Base-by-base conservation (phyloP, 139 green algal genomes). In the Chlorella sp. region DNA sequence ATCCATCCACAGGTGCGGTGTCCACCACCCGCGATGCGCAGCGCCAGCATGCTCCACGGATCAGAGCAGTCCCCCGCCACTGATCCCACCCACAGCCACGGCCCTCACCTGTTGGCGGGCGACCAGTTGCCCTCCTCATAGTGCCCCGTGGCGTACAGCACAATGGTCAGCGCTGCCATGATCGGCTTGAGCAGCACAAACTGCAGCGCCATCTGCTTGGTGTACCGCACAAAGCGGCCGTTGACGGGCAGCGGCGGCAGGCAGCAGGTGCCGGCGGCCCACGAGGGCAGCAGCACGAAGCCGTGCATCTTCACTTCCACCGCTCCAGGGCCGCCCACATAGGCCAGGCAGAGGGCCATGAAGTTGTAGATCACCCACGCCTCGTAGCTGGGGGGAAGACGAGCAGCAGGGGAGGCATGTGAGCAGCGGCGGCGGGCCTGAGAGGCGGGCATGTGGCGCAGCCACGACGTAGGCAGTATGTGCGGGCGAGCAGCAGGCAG, bases 331-430 rank as follows among this genome's bases (percentile, higher is more conserved):
- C 97, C 97, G 9, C 97, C 97, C n/a, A 99, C 93, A 82, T 98
- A 99, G 1, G 93, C 94, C 73, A 99, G 89, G 82, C 95, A 98
- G n/a, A 99, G 88, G 1, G 90, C 92, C 64, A 98, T 91, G 90
- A 99, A 99, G 84, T 98, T 99, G 92, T 99, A 99, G 80, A 99
- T 97, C 28, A 99, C 94, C 92, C 92, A 99, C 13, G 97, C 95
- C 83, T 99, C 96, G 76, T 98, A 99, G 89, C 93, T 97, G 91
- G 80, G 28, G 18, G 44, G 7, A 51, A 51, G 44, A 51, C 7
- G 36, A 62, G 2, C 32, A 20, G 65, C 9, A 55, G 16, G 18
- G 70, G 7, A 60, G 0, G 26, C 26, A 11, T 1, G 68, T 30
- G n/a, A 16, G 62, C 62, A 68, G 62, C 23, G 62, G 28, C 62